Percentiles rank a stretch among this genome's conserved stretches.
These are phyloP conservation scores for Paramecium pentaurelia DNA, from an alignment of 73 alveolate genomes.

Conservation along the genomic window DNA sequence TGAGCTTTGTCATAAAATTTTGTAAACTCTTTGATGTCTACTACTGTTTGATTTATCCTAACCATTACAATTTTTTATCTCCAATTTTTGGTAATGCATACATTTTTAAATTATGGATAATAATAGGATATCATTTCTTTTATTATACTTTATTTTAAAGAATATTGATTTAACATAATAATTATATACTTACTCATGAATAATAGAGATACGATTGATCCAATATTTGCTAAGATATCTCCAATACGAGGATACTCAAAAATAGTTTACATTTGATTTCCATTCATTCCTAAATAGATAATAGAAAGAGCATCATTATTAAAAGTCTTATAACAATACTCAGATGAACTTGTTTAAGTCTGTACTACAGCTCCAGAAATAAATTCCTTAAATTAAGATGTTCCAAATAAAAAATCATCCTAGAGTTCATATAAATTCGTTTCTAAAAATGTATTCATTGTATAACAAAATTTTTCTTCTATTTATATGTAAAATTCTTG, in stretches of 20 bases:
- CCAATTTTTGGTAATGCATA: no score
- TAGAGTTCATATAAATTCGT: not conserved
- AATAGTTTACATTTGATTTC: not conserved
- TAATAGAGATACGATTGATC: no score
- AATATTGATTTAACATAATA: no score
- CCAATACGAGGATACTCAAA: not conserved
- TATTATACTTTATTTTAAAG: no score
- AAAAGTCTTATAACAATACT: not conserved
- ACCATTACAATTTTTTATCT: no score
- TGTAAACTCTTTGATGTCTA: no score
- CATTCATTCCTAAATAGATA: not conserved
- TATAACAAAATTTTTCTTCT: not conserved
- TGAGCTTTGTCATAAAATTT: no score
- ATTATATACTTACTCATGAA: no score
- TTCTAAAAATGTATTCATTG: not conserved
- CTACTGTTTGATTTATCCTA: no score
- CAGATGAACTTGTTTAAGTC: not conserved
- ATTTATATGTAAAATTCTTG: not conserved
- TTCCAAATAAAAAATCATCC: not conserved
- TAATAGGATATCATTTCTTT: no score
- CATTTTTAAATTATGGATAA: no score
- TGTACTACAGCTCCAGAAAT: not conserved
- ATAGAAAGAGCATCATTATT: not conserved
- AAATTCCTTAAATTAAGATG: not conserved
- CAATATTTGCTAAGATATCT: no score